Percentiles rank a stretch among this genome's conserved stretches.
Evolutionary conservation across 2,329 filamentous ascomycete species (phyloP).

Genomic region (Aureobasidium sp.): DNA sequence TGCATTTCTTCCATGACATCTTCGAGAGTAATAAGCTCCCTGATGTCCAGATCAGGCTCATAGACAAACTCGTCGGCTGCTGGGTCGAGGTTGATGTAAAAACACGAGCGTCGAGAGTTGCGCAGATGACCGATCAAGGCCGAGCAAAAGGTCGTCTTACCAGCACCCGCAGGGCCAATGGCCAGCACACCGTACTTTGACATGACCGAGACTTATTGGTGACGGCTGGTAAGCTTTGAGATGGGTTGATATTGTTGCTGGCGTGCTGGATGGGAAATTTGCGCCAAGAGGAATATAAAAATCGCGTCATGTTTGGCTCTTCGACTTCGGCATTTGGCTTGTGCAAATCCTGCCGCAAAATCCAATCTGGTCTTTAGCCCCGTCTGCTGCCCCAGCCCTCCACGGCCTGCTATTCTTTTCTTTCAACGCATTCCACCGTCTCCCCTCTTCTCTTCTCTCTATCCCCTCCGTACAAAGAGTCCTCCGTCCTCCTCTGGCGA

Average conservation of each 20-base stretch:
- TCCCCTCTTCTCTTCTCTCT: slow-evolving; percentile 5
- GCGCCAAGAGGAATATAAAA: background rate
- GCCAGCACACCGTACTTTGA: slow-evolving; percentile 85
- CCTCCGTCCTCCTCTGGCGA: slow-evolving; percentile 1
- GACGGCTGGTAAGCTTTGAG: slow-evolving; percentile 46
- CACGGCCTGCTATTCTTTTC: slow-evolving; percentile 13
- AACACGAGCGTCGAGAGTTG: slow-evolving; percentile 84
- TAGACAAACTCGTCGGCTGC: slow-evolving; percentile 91
- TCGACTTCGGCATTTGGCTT: slow-evolving; percentile 6
- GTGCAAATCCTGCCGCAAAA: slow-evolving; percentile 10
- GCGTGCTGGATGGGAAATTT: slow-evolving; percentile 1
- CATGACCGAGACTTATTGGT: slow-evolving; percentile 72
- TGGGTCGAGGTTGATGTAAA: slow-evolving; percentile 97
- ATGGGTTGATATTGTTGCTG: slow-evolving; percentile 39
- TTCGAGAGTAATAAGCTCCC: slow-evolving; percentile 84
- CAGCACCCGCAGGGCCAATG: slow-evolving; percentile 92
- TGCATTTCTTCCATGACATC: slow-evolving; percentile 96
- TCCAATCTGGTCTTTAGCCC: slow-evolving; percentile 6
- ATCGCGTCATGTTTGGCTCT: slow-evolving; percentile 8
- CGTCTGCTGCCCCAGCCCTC: slow-evolving; percentile 13
- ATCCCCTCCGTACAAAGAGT: slow-evolving; percentile 7
- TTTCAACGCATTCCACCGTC: slow-evolving; percentile 15
- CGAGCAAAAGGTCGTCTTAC: slow-evolving; percentile 94
- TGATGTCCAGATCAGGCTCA: slow-evolving; percentile 88
- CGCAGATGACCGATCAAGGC: slow-evolving; percentile 88